Base-by-base conservation (phyloP, 2,329 filamentous ascomycete genomes). In the Claviceps purpurea region DNA sequence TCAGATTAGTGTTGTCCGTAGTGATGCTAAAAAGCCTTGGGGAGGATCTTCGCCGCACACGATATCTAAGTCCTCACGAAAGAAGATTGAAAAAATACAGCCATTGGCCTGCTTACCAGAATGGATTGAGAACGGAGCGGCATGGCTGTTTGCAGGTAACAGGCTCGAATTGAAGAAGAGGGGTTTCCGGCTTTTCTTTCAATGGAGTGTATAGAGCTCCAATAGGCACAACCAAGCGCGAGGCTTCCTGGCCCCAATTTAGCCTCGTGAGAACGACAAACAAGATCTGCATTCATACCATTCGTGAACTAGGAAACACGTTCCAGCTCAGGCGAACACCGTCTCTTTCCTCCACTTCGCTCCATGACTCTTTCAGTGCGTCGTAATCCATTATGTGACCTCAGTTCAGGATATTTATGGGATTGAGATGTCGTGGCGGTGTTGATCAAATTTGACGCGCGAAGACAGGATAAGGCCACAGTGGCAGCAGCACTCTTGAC, bases 321-420 rank as follows among this genome's bases (percentile, higher is more conserved):
- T 98, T 98, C 93, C 93, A 98, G 72, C 91, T 96, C 59, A 98
- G 78, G 57, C 93, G 84, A 64, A 97, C 82, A 56, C 93, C 93
- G 81, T 98, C 93, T 61, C 88, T 84, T 65, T 98, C 93, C 74
- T 98, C 93, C 54, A 95, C 84, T 68, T 96, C 89, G 64, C 85
- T 89, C 90, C 90, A 96, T 73, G 91, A 86, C 71, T 96, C 90
- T 73, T 96, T 96, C 60, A 95, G 74, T 60, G 83, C 79, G 69
- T 96, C 90, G 76, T 89, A 95, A 68, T 95, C 90, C 89, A 95
- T 95, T 47, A 49, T 59, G 14, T 42, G 47, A 18, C 37, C 18
- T 38, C 24, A 11, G 14, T 42, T 14, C 5, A 37, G 38, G 39
- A 14, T 18, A 8, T 34, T 8, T 30, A 30, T 30, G 26, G 26